Conservation (phyloP, 2,329 filamentous ascomycete genomes). For the Myriangium duriaei region DNA sequence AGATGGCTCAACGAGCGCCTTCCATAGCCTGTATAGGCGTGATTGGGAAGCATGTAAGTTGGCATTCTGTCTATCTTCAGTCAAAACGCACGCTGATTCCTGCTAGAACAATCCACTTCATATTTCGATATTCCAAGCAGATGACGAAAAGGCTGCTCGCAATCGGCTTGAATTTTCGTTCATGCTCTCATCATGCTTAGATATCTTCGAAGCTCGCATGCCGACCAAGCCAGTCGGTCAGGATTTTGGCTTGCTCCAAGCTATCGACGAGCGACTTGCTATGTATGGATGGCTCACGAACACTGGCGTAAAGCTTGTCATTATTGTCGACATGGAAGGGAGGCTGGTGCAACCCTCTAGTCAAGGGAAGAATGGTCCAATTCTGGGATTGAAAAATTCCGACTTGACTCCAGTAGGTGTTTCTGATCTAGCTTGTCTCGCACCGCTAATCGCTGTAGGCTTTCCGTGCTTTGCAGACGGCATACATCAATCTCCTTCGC, state of each 20-base stretch:
- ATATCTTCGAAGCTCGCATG: constrained; percentile 81
- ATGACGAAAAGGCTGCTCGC: constrained; percentile 42
- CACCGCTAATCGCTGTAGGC: constrained; percentile 36
- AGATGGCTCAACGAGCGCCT: constrained; percentile 42
- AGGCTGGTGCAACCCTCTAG: constrained; percentile 31
- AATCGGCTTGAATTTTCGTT: constrained; percentile 83
- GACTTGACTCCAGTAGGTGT: constrained; percentile 65
- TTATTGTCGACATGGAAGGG: constrained; percentile 83
- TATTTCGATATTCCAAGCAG: constrained; percentile 75
- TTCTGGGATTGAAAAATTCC: constrained; percentile 64
- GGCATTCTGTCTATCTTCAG: constrained; percentile 4
- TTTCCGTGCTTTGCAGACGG: constrained; percentile 83
- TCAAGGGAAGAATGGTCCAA: constrained; percentile 24
- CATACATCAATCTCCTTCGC: constrained; percentile 76
- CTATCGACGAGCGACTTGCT: constrained; percentile 82
- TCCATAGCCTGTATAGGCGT: constrained; percentile 88
- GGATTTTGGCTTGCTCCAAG: constrained; percentile 83
- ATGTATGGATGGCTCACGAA: constrained; percentile 96
- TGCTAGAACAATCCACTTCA: constrained; percentile 88
- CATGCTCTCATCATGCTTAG: constrained; percentile 78
- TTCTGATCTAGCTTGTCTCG: background rate
- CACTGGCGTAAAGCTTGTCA: constrained; percentile 81
- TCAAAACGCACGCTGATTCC: no score
- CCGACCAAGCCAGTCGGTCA: constrained; percentile 62
- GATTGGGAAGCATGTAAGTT: constrained; percentile 76